These are phyloP conservation scores for Raddia guianensis DNA, from an alignment of 176 grass and related monocot species.

Conservation along the genomic window DNA sequence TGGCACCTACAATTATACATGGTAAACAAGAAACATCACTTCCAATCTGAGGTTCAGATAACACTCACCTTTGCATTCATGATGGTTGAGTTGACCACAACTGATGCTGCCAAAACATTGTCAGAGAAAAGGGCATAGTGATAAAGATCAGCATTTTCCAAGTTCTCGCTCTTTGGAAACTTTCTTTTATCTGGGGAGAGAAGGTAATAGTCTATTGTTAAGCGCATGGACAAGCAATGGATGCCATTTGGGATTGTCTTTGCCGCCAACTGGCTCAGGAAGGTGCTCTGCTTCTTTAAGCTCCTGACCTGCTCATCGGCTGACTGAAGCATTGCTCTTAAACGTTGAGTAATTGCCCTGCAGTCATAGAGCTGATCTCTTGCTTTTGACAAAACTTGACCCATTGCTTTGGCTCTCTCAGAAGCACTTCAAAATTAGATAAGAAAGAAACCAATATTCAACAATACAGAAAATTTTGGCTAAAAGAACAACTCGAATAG, in stretches of 20 bases:
- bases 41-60: conserved; percentile 13
- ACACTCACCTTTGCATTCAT: conserved; percentile 43
- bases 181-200: conserved; percentile 49
- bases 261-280: conserved; percentile 45
- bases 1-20: not conserved
- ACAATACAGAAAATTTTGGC: not conserved
- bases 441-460: not conserved
- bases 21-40: not conserved
- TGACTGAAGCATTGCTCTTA: conserved; percentile 50
- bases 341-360: conserved; percentile 28
- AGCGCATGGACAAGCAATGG: conserved; percentile 50
- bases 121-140: conserved; percentile 53
- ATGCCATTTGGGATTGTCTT: conserved; percentile 54
- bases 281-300: conserved; percentile 53
- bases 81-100: conserved; percentile 48
- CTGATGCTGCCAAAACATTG: conserved; percentile 54
- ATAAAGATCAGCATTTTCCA: conserved; percentile 49
- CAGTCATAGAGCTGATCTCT: conserved; percentile 41
- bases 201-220: conserved; percentile 47
- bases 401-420: conserved; percentile 39
- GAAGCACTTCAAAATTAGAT: conserved; percentile 36
- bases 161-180: conserved; percentile 49
- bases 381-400: conserved; percentile 43
- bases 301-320: conserved; percentile 52
- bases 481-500: conserved; percentile 5